Evolutionary conservation across 2,329 filamentous ascomycete genomes (phyloP).

Genomic region (Blastomyces percursus): DNA sequence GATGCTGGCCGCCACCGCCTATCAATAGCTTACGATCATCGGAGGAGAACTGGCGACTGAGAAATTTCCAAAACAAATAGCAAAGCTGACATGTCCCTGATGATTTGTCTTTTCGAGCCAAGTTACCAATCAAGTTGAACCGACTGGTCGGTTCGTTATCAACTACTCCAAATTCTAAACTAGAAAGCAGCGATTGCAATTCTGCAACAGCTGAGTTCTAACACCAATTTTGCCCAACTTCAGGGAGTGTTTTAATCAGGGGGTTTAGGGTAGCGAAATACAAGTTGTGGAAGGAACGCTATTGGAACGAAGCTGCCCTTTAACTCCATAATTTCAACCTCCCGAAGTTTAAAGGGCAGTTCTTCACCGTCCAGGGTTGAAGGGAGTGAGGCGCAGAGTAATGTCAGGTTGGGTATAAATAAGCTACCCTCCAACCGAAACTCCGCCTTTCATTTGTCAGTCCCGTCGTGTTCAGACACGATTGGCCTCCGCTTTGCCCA

Average conservation of each 20-base stretch:
- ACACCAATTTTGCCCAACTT: conserved; percentile 1
- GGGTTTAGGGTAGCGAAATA: background rate
- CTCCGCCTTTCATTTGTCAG: background rate
- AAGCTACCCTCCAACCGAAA: background rate
- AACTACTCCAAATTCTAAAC: background rate
- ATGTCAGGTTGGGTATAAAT: background rate
- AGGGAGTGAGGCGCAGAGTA: background rate
- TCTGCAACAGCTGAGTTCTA: background rate
- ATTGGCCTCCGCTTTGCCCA: background rate
- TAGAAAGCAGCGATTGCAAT: background rate
- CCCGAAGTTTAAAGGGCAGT: too few relatives aligned
- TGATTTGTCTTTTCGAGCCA: background rate
- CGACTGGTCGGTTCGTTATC: background rate
- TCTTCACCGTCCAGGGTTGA: background rate
- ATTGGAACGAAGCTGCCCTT: background rate
- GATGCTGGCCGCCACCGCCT: background rate
- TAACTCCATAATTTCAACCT: background rate
- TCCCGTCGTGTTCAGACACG: background rate
- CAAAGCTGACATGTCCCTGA: background rate
- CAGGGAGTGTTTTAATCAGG: background rate
- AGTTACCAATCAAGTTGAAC: background rate
- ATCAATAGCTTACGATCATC: background rate
- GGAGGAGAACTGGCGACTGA: background rate
- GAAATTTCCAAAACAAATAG: background rate
- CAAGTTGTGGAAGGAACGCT: background rate